Conservation (phyloP, 2,329 filamentous ascomycete genomes). For the Chaetomiaceae sp. region DNA sequence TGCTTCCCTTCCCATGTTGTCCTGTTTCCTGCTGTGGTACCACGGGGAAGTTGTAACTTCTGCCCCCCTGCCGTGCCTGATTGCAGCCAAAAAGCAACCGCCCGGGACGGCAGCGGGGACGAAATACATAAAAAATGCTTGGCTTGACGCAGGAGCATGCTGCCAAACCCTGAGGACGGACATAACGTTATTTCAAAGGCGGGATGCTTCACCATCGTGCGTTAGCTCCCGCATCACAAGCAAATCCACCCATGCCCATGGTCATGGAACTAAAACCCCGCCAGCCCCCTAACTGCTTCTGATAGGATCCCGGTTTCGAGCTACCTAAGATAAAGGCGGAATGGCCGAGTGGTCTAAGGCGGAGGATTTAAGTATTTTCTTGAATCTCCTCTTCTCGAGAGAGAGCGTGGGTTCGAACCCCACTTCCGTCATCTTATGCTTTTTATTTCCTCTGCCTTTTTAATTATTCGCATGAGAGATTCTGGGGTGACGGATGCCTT, state of each 20-base stretch:
- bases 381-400: constrained; percentile 22
- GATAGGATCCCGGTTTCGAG: constrained; percentile 6
- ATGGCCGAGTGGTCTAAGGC: constrained; percentile 24
- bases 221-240: not conserved
- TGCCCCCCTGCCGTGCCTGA: no score
- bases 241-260: no score
- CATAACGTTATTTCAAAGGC: no score
- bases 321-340: constrained; percentile 13
- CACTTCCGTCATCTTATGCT: constrained; percentile 19
- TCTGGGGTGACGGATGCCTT: no score
- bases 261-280: not conserved
- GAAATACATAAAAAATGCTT: no score
- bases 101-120: not conserved
- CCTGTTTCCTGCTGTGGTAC: not conserved
- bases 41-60: no score
- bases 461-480: not conserved
- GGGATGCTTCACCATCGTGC: no score
- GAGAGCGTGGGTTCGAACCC: constrained; percentile 24
- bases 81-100: no score
- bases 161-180: no score
- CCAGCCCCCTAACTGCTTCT: constrained; percentile 2
- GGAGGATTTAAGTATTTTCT: constrained; percentile 23
- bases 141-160: no score
- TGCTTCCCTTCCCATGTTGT: not conserved
- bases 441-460: constrained; percentile 7